Base-by-base conservation (phyloP, 1,284 basidiomycete species). In the Moesziomyces globuligerus region DNA sequence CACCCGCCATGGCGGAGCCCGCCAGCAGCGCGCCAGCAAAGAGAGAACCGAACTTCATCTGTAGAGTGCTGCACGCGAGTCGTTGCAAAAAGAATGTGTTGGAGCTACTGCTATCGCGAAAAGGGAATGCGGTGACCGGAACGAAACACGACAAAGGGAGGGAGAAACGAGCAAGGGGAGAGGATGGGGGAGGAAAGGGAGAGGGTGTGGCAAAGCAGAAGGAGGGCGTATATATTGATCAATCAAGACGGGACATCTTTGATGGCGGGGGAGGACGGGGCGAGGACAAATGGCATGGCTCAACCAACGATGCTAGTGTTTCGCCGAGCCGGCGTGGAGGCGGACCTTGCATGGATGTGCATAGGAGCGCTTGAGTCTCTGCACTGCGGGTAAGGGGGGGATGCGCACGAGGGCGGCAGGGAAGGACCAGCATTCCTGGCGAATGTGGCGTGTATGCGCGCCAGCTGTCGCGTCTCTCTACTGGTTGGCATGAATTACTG, bases 31-130 rank as follows among this genome's bases (percentile, higher is more conserved):
- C 51, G 11, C 46, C 43, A 7, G 48, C 32, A 21, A 69, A 21
- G 29, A 69, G 47, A 9, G 54, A 36, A 15, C 43, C 34, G 34
- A 69, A 36, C 54, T 69, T 69, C 66, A 69, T 69, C 5, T 29
- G 49, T 29, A 15, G 6, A 32, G 9, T 6, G 24, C 26, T 17
- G 43, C 15, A 18, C 4, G 23, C 6, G 40, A n/a, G n/a, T n/a
- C n/a, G n/a, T n/a, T n/a, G 13, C 29, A 21, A 24, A 47, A 25
- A 10, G 44, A 40, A 15, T 15, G 29, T 32, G 13, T 32, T 18
- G 20, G 20, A 38, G 18, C n/a, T 15, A 20, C 37, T 9, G 10
- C 37, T 11, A 8, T 38, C 37, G 37, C 3, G 20, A 18, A 38
- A n/a, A n/a, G n/a, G n/a, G n/a, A n/a, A n/a, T n/a, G n/a, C n/a